Conservation (phyloP, 1,284 basidiomycete genomes). For the Sporisorium iseilematis-ciliati region DNA sequence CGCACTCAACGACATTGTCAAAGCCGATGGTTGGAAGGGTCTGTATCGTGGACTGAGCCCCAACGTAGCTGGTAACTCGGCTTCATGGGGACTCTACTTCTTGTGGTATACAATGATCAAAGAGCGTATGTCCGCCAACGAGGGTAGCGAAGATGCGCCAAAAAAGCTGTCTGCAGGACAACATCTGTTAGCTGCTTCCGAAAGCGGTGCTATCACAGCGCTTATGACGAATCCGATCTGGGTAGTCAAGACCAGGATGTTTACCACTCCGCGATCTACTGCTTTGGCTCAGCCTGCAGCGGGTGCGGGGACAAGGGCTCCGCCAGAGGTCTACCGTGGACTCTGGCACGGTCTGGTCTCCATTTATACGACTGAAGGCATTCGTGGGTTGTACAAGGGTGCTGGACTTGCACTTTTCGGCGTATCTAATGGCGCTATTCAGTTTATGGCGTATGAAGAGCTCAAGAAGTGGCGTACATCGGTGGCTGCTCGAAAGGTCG, state of each 20-base stretch:
- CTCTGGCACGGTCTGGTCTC: slow-evolving; percentile 57
- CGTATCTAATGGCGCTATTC: slow-evolving; percentile 93
- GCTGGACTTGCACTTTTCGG: slow-evolving; percentile 90
- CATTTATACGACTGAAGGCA: slow-evolving; percentile 74
- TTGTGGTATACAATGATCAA: slow-evolving; percentile 99
- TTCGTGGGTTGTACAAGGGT: slow-evolving; percentile 85
- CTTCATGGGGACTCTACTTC: slow-evolving; percentile 97
- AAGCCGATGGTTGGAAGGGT: slow-evolving; percentile 82
- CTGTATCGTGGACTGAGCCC: slow-evolving; percentile 90
- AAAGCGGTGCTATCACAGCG: slow-evolving; percentile 92
- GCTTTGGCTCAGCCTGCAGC: slow-evolving; percentile 10
- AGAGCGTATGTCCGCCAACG: slow-evolving; percentile 70
- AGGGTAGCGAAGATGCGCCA: slow-evolving; percentile 14
- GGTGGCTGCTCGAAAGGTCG: slow-evolving; percentile 27
- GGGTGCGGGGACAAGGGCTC: slow-evolving; percentile 1
- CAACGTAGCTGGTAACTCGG: slow-evolving; percentile 95
- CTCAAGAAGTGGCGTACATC: slow-evolving; percentile 84
- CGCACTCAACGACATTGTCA: slow-evolving; percentile 81
- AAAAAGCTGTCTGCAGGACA: slow-evolving; percentile 78
- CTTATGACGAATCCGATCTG: slow-evolving; percentile 97
- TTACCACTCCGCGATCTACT: slow-evolving; percentile 77
- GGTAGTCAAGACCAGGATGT: slow-evolving; percentile 98
- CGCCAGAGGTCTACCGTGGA: slow-evolving; percentile 55
- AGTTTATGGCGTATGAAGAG: slow-evolving; percentile 96
- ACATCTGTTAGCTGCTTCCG: slow-evolving; percentile 89